Base-by-base conservation (phyloP, 2,329 filamentous ascomycete species). In the Xylaria sp. region DNA sequence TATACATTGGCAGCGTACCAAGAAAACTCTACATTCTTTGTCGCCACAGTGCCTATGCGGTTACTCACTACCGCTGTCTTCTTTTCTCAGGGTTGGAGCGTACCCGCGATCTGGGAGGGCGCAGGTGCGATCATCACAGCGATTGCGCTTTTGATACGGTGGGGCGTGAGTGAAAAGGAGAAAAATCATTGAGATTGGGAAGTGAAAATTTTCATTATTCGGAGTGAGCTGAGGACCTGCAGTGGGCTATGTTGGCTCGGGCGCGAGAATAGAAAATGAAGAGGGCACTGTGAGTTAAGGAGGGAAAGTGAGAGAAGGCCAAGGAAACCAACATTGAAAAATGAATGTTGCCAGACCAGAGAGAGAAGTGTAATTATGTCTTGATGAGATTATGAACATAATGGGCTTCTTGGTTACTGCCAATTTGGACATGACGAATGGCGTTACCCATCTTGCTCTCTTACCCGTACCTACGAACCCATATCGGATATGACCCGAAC, bases 1-100 rank as follows among this genome's bases (percentile, higher is more conserved):
- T 79, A 79, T 63, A 68, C 68, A 6, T 68, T 79, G 9, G 76
- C 75, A 20, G 76, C 74, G 10, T 77, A 74, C 48, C 77, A 78
- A 64, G 73, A 79, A 59, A 79, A 79, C 67, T 60, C 66, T 7
- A 61, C 66, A 13, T 79, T 79, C 70, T 77, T 78, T 56, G 58
- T 58, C 28, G 65, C 72, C n/a, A 78, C 75, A 1, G 72, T 79
- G 28, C 76, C 76, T 9, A 78, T 78, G 77, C 73, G 76, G 8
- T 36, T 75, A 9, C 70, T 76, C 2, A 75, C 76, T 4, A 72
- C 77, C 1, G 32, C 65, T 9, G 73, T 78, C 12, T 78, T 79
- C 62, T 75, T 72, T 72, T 23, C 43, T 2, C 76, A 77, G 56
- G 74, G 70, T 20, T 78, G 77, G 77, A 56, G 52, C 18, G 58